phyloP scores from a whole-genome alignment of 805 yeast genomes.

The Suhomyces sp. region DNA sequence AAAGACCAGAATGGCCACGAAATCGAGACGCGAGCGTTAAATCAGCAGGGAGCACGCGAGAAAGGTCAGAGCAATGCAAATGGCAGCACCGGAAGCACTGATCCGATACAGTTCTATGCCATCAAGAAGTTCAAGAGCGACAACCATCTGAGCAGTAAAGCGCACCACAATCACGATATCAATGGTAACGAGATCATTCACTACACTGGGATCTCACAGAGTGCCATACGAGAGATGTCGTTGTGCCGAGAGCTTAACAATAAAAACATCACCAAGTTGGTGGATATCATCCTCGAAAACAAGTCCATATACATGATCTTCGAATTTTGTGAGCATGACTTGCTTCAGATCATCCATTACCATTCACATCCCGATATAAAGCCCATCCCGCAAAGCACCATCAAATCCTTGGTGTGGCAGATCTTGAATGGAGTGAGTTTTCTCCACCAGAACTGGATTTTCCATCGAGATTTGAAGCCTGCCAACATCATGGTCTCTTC shows the following conservation, averaged over 20 bases:
- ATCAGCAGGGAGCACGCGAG: conserved; percentile 2
- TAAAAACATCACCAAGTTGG: conserved; percentile 72
- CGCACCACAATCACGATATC: conserved; percentile 34
- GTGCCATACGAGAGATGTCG: conserved; percentile 95
- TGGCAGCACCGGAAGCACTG: background rate
- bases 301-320: conserved; percentile 92
- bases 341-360: conserved; percentile 88
- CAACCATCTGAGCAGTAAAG: conserved; percentile 33
- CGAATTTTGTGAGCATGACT: conserved; percentile 94
- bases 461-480: conserved; percentile 94
- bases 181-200: conserved; percentile 84
- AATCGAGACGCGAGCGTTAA: background rate
- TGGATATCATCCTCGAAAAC: conserved; percentile 81
- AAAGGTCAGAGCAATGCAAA: background rate
- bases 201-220: conserved; percentile 93
- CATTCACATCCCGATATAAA: conserved; percentile 87
- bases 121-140: conserved; percentile 96
- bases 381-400: conserved; percentile 71
- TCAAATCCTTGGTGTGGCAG: conserved; percentile 89
- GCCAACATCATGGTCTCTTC: conserved; percentile 96
- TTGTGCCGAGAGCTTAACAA: conserved; percentile 84
- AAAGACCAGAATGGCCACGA: conserved; percentile 2
- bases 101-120: conserved; percentile 52
- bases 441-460: conserved; percentile 92
- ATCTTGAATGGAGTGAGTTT: conserved; percentile 87